Evolutionary conservation across 176 grass and related monocot species (phyloP).

Genomic region (Elymus sibiricus): DNA sequence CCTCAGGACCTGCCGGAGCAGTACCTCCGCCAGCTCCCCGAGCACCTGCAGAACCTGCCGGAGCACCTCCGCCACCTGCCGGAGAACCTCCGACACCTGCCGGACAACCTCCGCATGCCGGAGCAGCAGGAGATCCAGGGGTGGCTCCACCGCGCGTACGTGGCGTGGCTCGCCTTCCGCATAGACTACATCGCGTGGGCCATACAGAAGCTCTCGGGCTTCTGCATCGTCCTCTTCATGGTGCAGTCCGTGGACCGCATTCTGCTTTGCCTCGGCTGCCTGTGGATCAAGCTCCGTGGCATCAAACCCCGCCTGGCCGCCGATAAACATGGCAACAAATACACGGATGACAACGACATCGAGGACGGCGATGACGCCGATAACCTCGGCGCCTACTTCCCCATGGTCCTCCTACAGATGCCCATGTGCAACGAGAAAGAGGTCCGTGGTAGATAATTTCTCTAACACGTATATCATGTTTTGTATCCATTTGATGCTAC

Average conservation of each 20-base stretch:
- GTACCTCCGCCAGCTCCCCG: conserved; percentile 51
- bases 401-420: conserved; percentile 95
- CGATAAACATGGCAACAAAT: not conserved
- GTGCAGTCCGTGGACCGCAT: conserved; percentile 85
- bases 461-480: not conserved
- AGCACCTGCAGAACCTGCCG: conserved; percentile 61
- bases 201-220: conserved; percentile 66
- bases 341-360: conserved; percentile 30
- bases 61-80: conserved; percentile 51
- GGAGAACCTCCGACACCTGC: conserved; percentile 38
- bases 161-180: conserved; percentile 76
- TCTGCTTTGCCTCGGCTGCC: conserved; percentile 77
- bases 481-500: too few species aligned
- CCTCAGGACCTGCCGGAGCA: conserved; percentile 35
- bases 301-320: conserved; percentile 49
- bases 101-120: conserved; percentile 62
- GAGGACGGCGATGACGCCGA: not conserved
- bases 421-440: conserved; percentile 98
- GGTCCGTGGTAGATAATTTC: conserved; percentile 13
- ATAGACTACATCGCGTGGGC: conserved; percentile 77
- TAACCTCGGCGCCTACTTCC: conserved; percentile 37
- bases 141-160: conserved; percentile 72
- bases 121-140: conserved; percentile 68
- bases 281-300: conserved; percentile 90
- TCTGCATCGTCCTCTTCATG: conserved; percentile 91